Base-by-base conservation (phyloP, 1,284 basidiomycete genomes). In the Austropuccinia psidii region DNA sequence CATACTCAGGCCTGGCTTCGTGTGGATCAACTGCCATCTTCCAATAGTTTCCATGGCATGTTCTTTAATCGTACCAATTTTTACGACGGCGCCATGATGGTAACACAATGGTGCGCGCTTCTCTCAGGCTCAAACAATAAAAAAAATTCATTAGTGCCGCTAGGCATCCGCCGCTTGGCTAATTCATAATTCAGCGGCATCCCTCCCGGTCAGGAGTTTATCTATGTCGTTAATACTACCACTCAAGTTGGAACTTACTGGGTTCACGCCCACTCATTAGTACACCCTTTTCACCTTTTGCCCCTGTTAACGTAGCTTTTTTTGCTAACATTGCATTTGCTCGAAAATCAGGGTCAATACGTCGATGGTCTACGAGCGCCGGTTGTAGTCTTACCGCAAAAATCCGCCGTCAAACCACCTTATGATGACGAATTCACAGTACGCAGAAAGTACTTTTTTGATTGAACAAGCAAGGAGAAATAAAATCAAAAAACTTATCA, bases 381-480 rank as follows among this genome's bases (percentile, higher is more conserved):
- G 0, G 80, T 93, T 27, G 80, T 93, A 62, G 86, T 97, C 66
- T 89, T 90, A 78, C 88, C 31, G n/a, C 19, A 82, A 84, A 11
- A 79, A 81, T 35, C 84, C 80, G 76, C 76, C 24, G 77, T 79
- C 24, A 78, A 79, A 33, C 78, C 85, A 88, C 80, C 83, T 0
- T 98, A 97, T 82, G 94, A 98, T 81, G 91, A 90, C 52, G 95
- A 98, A 78, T 94, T 87, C 82, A 94, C 90, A 15, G 83, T 98
- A 76, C 81, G 86, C 11, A 91, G 93, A 80, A 93, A 91, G 91
- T 33, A 21, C 19, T 33, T 43, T 8, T 41, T 37, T 79, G 68
- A 76, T 78, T 70, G n/a, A 24, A 41, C 19, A 58, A n/a, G 11
- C 4, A 11, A 2, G 62, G 24, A 13, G 11, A 27, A 37, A 24